Evolutionary conservation across 2,329 filamentous ascomycete species (phyloP), one percentile per base, ranked within the genome.

Genomic region (Xylariaceae sp.): DNA sequence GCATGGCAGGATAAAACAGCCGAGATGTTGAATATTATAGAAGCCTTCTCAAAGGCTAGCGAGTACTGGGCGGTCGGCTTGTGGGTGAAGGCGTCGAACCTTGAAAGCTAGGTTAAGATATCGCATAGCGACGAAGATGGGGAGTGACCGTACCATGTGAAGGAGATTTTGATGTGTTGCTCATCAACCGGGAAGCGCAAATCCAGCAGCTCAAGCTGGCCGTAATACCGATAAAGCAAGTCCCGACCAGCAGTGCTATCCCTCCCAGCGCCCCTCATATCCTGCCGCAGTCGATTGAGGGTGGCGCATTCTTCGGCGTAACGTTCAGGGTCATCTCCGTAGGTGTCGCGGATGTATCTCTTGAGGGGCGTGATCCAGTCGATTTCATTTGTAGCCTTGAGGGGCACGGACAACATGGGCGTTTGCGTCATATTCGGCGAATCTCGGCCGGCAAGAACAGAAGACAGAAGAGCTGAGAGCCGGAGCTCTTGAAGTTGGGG

Each of bases 51-150:
- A 70, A 95, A 99, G 47, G 94, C 94, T 47, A 99, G 80, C 6
- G 91, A 96, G 75, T 95, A 96, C 71, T 99, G 94, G 3, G 91
- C 86, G 3, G 94, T 99, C n/a, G 91, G 82, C 68, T 97, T 96
- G 71, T 96, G 91, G 44, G 94, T 99, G 70, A 99, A 99, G n/a
- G 95, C 94, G 72, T 99, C 94, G 74, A 95, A 97, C 91, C 91
- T 96, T 67, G 3, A 44, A 39, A 40, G 6, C 12, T 40, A 54
- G 50, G 51, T 63, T 37, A 68, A 62, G 54, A 53, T 48, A 26
- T 43, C 27, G 49, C 49, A 43, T 42, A 48, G 34, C n/a, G 37
- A 45, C 44, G 31, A 43, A 58, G 12, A 58, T 39, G 30, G 43
- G 50, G 35, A 47, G 57, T 26, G 43, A 44, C 46, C 75, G 60